Evolutionary conservation across 2,329 filamentous ascomycete genomes (phyloP).

Genomic region (Fusarium sp.): DNA sequence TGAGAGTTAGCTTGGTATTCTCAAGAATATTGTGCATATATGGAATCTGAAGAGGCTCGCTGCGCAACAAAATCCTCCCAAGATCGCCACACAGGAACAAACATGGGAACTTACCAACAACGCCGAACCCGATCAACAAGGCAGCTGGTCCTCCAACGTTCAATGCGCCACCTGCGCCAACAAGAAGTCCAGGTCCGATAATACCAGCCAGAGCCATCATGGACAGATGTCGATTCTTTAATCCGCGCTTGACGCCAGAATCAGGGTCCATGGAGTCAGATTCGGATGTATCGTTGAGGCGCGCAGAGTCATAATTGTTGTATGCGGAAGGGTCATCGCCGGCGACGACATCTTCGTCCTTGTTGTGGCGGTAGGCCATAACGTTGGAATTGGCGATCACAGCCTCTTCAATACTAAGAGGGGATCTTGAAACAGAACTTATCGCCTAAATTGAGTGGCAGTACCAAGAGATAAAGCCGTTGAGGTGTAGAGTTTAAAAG

Average conservation of each 20-base stretch:
- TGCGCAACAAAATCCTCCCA: not conserved
- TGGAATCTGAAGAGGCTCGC: not conserved
- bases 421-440: not conserved
- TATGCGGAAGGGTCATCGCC: slow-evolving; percentile 35
- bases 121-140: slow-evolving; percentile 76
- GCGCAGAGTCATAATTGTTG: slow-evolving; percentile 34
- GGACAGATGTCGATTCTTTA: slow-evolving; percentile 74
- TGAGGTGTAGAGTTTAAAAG: not conserved
- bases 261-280: slow-evolving; percentile 65
- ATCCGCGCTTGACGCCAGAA: slow-evolving; percentile 73
- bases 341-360: slow-evolving; percentile 35
- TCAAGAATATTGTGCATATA: not conserved
- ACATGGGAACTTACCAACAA: slow-evolving; percentile 62
- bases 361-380: slow-evolving; percentile 31
- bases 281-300: slow-evolving; percentile 44
- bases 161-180: slow-evolving; percentile 77
- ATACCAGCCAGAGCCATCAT: slow-evolving; percentile 74
- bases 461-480: not conserved
- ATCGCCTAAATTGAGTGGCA: not conserved
- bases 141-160: slow-evolving; percentile 76
- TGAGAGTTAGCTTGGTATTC: slow-evolving; percentile 27
- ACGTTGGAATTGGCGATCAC: slow-evolving; percentile 6
- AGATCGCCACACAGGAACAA: not conserved
- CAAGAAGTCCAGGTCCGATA: slow-evolving; percentile 76
- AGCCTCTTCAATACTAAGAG: slow-evolving; percentile 9